These are phyloP conservation scores for Chrysoporthe puriensis DNA, from an alignment of 2,329 filamentous ascomycete genomes.

Conservation along the genomic window DNA sequence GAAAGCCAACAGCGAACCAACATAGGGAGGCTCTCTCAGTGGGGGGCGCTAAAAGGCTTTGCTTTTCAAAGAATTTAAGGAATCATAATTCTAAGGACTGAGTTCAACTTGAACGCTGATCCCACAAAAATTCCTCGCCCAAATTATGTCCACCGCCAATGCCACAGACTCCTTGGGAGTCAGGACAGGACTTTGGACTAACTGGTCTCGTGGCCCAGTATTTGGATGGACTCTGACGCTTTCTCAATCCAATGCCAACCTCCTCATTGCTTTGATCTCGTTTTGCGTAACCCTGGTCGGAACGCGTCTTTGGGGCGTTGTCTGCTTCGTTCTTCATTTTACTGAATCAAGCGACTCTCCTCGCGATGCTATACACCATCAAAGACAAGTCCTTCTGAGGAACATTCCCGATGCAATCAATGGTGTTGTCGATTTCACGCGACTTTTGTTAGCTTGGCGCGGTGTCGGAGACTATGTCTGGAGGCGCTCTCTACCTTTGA, in stretches of 20 bases:
- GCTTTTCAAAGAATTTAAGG: background rate
- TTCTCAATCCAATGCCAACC: conserved; percentile 21
- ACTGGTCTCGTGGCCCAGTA: conserved; percentile 29
- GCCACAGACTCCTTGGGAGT: conserved; percentile 18
- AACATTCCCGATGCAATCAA: background rate
- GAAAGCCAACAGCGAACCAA: background rate
- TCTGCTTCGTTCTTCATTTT: conserved; percentile 1
- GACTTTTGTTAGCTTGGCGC: background rate
- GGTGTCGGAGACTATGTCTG: background rate
- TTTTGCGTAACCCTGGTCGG: background rate
- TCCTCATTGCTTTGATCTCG: conserved; percentile 27
- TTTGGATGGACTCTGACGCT: conserved; percentile 29
- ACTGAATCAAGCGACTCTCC: background rate
- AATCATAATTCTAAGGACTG: background rate
- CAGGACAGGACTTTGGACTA: conserved; percentile 27
- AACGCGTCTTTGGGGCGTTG: background rate
- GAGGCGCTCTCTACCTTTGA: background rate
- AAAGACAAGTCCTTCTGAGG: conserved; percentile 4
- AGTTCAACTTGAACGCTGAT: background rate
- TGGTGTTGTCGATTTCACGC: conserved; percentile 1
- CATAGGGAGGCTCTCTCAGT: background rate
- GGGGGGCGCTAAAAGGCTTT: background rate
- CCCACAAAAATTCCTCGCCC: background rate
- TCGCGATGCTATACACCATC: conserved; percentile 2
- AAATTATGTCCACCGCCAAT: background rate